Conservation (phyloP, 495 filamentous ascomycete species). For the Rhypophila decipiens region DNA sequence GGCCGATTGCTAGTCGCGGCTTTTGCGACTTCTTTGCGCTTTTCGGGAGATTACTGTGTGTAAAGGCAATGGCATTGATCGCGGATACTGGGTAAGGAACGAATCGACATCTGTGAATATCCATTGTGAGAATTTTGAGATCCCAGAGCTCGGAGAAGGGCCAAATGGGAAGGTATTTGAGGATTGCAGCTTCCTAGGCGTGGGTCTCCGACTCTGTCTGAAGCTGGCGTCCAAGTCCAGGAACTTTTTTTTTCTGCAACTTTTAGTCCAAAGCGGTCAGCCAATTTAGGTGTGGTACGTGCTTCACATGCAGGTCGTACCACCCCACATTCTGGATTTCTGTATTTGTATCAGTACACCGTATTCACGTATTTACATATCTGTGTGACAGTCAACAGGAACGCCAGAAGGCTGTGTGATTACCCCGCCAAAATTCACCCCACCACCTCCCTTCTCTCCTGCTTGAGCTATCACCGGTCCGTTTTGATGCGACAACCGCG, state of each 20-base stretch:
- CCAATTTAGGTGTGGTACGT: slow-evolving; percentile 25
- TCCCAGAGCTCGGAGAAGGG: slow-evolving; percentile 6
- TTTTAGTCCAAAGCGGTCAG: slow-evolving; percentile 17
- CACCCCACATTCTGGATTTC: neutral
- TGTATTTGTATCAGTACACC: neutral
- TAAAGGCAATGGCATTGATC: slow-evolving; percentile 92
- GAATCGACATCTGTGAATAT: slow-evolving; percentile 95
- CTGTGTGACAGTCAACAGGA: no score
- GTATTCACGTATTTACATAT: no score
- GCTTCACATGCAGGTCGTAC: slow-evolving; percentile 5
- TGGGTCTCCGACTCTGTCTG: slow-evolving; percentile 7
- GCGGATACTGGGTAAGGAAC: slow-evolving; percentile 88
- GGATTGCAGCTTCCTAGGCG: neutral
- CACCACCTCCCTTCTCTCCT: no score
- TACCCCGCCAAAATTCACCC: neutral
- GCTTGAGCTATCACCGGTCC: no score
- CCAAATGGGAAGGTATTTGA: slow-evolving; percentile 2
- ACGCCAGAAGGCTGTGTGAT: no score
- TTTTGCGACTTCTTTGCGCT: no score
- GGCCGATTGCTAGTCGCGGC: slow-evolving; percentile 78
- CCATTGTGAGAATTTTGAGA: slow-evolving; percentile 51
- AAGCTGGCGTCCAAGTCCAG: slow-evolving; percentile 6
- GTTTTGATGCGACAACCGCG: no score
- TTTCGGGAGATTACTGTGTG: slow-evolving; percentile 55
- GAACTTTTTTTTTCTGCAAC: slow-evolving; percentile 29